phyloP scores from a whole-genome alignment of 1,139 yeast species.

The Candida anutae region DNA sequence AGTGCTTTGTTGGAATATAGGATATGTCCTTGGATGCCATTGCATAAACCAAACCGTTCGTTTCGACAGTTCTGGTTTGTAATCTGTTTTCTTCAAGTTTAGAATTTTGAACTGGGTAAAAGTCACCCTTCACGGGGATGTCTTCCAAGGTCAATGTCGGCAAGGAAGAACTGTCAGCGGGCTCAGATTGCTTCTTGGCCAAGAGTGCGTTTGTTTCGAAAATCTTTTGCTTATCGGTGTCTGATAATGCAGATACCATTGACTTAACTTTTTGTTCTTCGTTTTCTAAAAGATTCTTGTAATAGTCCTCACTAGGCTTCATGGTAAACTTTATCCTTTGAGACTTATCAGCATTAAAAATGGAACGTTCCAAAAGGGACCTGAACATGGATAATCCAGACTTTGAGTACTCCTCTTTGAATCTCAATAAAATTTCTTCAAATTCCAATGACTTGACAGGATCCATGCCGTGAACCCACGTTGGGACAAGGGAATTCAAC shows the following conservation, averaged over 20 bases:
- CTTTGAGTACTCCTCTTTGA: constrained; percentile 49
- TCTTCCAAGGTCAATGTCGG: constrained; percentile 73
- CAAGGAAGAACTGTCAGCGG: constrained; percentile 68
- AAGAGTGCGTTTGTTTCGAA: constrained; percentile 52
- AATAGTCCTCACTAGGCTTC: constrained; percentile 59
- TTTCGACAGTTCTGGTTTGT: constrained; percentile 49
- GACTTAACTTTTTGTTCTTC: constrained; percentile 48
- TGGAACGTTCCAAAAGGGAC: constrained; percentile 44
- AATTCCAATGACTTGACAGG: constrained; percentile 63
- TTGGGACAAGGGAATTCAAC: constrained; percentile 65
- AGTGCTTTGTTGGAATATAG: constrained; percentile 50
- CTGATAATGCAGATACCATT: constrained; percentile 39
- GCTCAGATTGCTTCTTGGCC: constrained; percentile 54
- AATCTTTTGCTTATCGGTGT: constrained; percentile 51
- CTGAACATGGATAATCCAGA: constrained; percentile 55
- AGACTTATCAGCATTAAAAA: constrained; percentile 40
- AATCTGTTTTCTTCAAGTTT: constrained; percentile 21
- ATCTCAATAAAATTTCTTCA: constrained; percentile 49
- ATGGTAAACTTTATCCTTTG: constrained; percentile 60
- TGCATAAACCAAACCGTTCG: constrained; percentile 71
- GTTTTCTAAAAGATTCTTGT: constrained; percentile 37
- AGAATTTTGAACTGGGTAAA: constrained; percentile 24
- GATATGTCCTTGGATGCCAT: constrained; percentile 52
- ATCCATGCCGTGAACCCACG: constrained; percentile 76
- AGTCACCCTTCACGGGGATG: constrained; percentile 54